Conservation (phyloP, 108 stramenopile species). For the Halocafeteria seosinensis region DNA sequence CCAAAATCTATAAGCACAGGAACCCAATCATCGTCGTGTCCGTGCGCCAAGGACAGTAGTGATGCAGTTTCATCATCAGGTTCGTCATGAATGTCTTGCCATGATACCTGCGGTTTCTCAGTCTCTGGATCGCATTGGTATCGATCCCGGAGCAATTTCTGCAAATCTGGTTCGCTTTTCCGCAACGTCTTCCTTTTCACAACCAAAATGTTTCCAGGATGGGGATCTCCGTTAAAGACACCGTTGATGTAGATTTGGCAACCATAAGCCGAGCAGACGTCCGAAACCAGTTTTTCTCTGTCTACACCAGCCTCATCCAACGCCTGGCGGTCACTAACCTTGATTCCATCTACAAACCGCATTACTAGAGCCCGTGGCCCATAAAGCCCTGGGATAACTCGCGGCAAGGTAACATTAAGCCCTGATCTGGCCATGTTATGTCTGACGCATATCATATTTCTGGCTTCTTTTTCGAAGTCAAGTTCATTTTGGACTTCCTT, state of each 20-base stretch:
- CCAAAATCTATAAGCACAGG: conserved; percentile 40
- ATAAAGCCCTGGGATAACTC: conserved; percentile 10
- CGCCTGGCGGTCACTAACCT: conserved; percentile 11
- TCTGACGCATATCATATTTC: conserved; percentile 26
- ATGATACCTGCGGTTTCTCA: neutral
- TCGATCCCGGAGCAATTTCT: neutral
- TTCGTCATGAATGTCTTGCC: neutral
- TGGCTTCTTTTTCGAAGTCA: conserved; percentile 32
- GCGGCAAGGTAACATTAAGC: conserved; percentile 26
- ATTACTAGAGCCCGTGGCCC: conserved; percentile 46
- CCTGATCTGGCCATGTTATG: neutral
- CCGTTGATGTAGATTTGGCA: conserved; percentile 41
- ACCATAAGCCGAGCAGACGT: conserved; percentile 44
- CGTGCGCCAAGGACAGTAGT: neutral
- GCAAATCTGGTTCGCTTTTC: neutral
- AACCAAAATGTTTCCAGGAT: conserved; percentile 48
- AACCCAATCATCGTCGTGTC: conserved; percentile 11
- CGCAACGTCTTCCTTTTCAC: conserved; percentile 1
- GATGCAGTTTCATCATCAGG: no score
- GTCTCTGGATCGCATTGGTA: neutral
- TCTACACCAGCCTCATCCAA: conserved; percentile 24
- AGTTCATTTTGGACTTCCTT: conserved; percentile 32
- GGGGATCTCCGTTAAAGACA: conserved; percentile 56
- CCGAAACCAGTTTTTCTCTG: conserved; percentile 25
- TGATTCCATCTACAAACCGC: conserved; percentile 48